Evolutionary conservation across 2,329 filamentous ascomycete genomes (phyloP).

Genomic region (Zelopaecilomyces penicillatus): DNA sequence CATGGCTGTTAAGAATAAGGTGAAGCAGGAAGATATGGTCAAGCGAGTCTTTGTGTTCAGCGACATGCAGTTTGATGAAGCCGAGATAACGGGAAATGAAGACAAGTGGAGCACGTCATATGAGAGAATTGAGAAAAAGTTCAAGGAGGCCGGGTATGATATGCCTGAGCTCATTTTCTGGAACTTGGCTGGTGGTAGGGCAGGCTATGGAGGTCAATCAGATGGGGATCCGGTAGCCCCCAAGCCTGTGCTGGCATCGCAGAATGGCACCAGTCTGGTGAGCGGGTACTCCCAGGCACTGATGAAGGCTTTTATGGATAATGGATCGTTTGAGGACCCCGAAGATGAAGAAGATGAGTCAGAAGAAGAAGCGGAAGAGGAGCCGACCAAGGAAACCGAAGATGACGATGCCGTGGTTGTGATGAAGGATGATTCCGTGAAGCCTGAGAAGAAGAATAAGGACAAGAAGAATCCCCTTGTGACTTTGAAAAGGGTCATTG

Average conservation of each 20-base stretch:
- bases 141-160: conserved; percentile 42
- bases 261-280: conserved; percentile 40
- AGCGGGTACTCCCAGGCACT: conserved; percentile 49
- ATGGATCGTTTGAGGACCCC: conserved; percentile 35
- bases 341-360: conserved; percentile 28
- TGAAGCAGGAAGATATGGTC: conserved; percentile 50
- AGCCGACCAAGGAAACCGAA: not conserved
- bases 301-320: conserved; percentile 49
- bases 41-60: conserved; percentile 53
- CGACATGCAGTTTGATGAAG: conserved; percentile 52
- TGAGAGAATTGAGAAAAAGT: conserved; percentile 39
- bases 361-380: conserved; percentile 2
- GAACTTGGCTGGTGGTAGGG: conserved; percentile 42
- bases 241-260: conserved; percentile 40
- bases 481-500: conserved; percentile 41
- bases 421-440: conserved; percentile 12
- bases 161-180: conserved; percentile 53
- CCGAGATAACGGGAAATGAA: not conserved
- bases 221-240: conserved; percentile 25
- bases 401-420: conserved; percentile 10
- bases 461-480: conserved; percentile 34
- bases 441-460: conserved; percentile 29
- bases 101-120: conserved; percentile 36
- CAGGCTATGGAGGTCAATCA: conserved; percentile 12
- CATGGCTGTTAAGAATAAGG: conserved; percentile 39